A percentile compares a stretch with the other conserved stretches of the same genome.
These are phyloP conservation scores for Zygosaccharomyces rouxii DNA, from an alignment of 805 yeast species.

Conservation along the genomic window DNA sequence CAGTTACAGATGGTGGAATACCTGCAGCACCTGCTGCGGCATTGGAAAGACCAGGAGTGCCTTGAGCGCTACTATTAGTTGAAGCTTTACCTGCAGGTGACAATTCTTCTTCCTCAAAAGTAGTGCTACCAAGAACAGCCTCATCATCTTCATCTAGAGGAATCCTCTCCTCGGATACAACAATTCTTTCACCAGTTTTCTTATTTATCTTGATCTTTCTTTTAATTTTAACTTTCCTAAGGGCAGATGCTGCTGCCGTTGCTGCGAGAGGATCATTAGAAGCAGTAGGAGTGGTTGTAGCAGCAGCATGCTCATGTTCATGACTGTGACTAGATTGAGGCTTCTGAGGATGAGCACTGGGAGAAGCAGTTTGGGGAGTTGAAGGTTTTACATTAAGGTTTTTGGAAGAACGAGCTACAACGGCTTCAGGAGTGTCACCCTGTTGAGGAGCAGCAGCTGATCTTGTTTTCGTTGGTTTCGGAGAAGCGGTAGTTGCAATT, in stretches of 20 bases:
- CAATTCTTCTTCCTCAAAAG: constrained; percentile 20
- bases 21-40: not conserved
- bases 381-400: not conserved
- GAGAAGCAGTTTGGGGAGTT: not conserved
- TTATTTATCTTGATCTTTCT: constrained; percentile 39
- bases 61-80: not conserved
- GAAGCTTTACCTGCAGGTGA: not conserved
- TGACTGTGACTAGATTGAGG: not conserved
- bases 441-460: not conserved
- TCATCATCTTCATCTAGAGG: constrained; percentile 21
- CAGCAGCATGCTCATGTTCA: not conserved
- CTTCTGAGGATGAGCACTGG: not conserved
- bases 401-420: constrained; percentile 1
- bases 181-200: constrained; percentile 39
- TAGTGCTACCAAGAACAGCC: constrained; percentile 12
- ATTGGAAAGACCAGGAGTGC: not conserved
- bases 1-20: not conserved
- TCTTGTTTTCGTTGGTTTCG: not conserved
- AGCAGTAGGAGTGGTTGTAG: not conserved
- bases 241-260: not conserved
- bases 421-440: not conserved
- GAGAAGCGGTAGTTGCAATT: not conserved
- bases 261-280: not conserved
- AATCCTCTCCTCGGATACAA: constrained; percentile 26
- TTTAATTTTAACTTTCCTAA: constrained; percentile 35